These are phyloP conservation scores for Sindora glabra DNA, from an alignment of 306 rosid species.

Conservation along the genomic window DNA sequence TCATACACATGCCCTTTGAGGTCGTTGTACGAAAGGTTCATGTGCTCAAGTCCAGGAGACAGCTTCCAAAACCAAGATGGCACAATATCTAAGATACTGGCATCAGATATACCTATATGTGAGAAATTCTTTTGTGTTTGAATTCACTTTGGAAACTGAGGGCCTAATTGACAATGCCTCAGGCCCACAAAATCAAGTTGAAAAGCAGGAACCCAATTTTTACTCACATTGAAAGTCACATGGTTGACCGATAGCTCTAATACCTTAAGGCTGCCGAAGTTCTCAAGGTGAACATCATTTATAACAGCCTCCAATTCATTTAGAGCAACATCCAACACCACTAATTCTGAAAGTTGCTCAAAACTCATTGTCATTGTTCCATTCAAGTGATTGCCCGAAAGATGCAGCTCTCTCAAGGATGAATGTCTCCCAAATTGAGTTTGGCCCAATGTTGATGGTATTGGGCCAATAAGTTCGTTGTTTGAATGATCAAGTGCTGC, in stretches of 20 bases:
- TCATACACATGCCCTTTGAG: neutral
- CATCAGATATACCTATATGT: neutral
- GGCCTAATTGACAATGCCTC: neutral
- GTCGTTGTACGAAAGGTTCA: neutral
- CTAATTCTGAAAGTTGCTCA: neutral
- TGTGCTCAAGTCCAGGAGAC: neutral
- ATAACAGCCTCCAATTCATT: conserved; percentile 1
- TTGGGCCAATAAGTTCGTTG: neutral
- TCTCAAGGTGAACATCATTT: neutral
- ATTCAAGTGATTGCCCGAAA: neutral
- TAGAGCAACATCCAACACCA: neutral
- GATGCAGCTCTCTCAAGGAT: neutral
- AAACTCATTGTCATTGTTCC: neutral
- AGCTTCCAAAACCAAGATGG: conserved; percentile 25
- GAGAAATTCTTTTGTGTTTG: neutral
- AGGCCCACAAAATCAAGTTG: conserved; percentile 10
- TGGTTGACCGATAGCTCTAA: conserved; percentile 4
- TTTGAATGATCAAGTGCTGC: neutral
- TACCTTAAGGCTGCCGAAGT: neutral
- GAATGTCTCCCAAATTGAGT: neutral
- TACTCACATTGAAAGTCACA: neutral
- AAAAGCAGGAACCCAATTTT: conserved; percentile 8
- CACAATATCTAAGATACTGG: neutral
- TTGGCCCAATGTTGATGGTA: conserved; percentile 5
- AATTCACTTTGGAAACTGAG: conserved; percentile 18